Base-by-base conservation (phyloP, 1,284 basidiomycete genomes). In the Cryptococcus floricola region DNA sequence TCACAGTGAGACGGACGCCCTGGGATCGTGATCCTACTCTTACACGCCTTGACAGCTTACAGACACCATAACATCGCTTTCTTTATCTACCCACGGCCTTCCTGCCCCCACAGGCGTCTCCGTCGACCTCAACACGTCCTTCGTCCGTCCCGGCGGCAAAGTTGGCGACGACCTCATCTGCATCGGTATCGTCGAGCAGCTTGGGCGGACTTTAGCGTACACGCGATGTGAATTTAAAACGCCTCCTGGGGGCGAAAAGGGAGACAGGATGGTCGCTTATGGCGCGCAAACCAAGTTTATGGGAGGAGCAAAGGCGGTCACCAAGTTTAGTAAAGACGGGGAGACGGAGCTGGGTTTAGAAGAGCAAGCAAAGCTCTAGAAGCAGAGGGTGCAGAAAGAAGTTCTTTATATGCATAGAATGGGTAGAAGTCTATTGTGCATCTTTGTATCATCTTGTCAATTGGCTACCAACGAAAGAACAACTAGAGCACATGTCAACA, bases 231-330 rank as follows among this genome's bases (percentile, higher is more conserved):
- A 56, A 39, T 59, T 58, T 34, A 53, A 23, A 19, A 50, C 56
- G 27, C 54, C 60, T 34, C 48, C 44, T 9, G 52, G 27, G 13
- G 23, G 39, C 12, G 64, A 65, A 34, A 42, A 58, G 23, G 59
- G 69, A n/a, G 59, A 65, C 34, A 71, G 71, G 58, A 50, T 77
- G 13, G 69, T 76, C n/a, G 76, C 76, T 5, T 75, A 69, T 57
- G 76, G 75, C 12, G 65, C 61, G 43, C 76, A 77, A 64, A 77
- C 76, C 19, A 77, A 77, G 59, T 66, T 70, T 41, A 69, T 77
- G 66, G 72, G 67, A 16, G 60, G 64, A 12, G 62, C 60, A 43
- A 60, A 58, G 23, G 61, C 63, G 7, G 55, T 53, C 6, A 62
- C 60, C 4, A 28, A 37, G 4, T 75, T 75, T 58, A 62, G 59